These are phyloP conservation scores for Gymnopilus junonius DNA, from an alignment of 768 basidiomycete species.

Conservation along the genomic window DNA sequence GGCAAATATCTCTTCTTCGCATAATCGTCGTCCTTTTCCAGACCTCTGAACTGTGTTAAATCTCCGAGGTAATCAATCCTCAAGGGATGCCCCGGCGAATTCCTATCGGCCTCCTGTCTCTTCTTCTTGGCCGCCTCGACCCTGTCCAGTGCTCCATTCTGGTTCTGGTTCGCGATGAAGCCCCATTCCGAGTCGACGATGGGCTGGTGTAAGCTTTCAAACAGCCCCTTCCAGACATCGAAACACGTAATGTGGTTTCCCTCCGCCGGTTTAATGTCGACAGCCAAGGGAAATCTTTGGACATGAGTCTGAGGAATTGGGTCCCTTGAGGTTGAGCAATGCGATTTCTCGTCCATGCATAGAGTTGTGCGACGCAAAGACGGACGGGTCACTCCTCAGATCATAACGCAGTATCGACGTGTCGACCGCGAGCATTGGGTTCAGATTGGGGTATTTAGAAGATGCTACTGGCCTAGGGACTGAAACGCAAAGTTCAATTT, in stretches of 20 bases:
- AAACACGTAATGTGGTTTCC: constrained; percentile 49
- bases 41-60: constrained; percentile 59
- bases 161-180: constrained; percentile 31
- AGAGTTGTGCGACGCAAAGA: constrained; percentile 46
- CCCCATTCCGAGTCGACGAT: constrained; percentile 75
- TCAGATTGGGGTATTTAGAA: constrained; percentile 51
- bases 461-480: constrained; percentile 21
- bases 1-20: constrained; percentile 55
- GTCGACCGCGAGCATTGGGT: constrained; percentile 58
- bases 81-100: constrained; percentile 42
- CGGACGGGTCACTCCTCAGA: constrained; percentile 47
- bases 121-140: constrained; percentile 58
- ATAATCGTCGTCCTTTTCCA: constrained; percentile 64
- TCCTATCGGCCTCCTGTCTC: constrained; percentile 42
- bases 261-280: constrained; percentile 51
- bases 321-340: constrained; percentile 35
- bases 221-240: constrained; percentile 58
- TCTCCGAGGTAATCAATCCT: constrained; percentile 72
- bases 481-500: not conserved
- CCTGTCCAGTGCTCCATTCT: constrained; percentile 27
- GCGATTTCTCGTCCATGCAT: constrained; percentile 41
- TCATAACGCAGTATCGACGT: constrained; percentile 55
- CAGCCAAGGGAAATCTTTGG: constrained; percentile 45
- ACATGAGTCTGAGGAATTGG: constrained; percentile 55
- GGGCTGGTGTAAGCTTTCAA: constrained; percentile 52